Conservation (phyloP, 345 rosid genomes). For the Bruguiera gymnorhiza region DNA sequence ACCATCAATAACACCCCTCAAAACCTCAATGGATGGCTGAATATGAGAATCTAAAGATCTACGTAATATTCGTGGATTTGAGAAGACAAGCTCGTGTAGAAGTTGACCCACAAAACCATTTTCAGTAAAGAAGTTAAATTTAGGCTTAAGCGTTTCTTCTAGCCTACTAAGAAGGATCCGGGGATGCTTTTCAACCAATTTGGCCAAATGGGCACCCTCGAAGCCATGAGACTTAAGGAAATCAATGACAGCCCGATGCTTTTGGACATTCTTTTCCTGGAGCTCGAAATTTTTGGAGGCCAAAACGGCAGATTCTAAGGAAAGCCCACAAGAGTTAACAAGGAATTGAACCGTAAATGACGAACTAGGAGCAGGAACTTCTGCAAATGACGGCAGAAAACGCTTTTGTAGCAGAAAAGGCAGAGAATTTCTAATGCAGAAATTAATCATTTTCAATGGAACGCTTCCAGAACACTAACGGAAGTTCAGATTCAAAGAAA, state of each 20-base stretch:
- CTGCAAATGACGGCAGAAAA: not conserved
- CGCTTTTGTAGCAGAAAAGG: not conserved
- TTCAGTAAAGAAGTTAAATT: conserved; percentile 14
- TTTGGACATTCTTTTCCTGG: conserved; percentile 1
- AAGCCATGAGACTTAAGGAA: conserved; percentile 20
- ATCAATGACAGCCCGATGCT: not conserved
- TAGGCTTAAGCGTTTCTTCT: conserved; percentile 17
- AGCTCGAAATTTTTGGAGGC: conserved; percentile 16
- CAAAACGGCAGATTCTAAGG: conserved; percentile 21
- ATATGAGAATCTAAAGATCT: conserved; percentile 15
- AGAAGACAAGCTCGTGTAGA: conserved; percentile 14
- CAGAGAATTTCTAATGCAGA: not conserved
- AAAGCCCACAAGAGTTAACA: conserved; percentile 26
- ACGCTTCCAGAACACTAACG: too few relatives aligned
- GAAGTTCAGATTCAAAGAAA: not conserved
- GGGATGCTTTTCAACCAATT: conserved; percentile 18
- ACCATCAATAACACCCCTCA: conserved; percentile 9
- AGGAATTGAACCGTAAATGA: conserved; percentile 15
- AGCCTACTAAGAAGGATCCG: not conserved
- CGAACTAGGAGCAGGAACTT: not conserved
- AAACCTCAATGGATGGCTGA: conserved; percentile 18
- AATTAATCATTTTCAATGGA: not conserved
- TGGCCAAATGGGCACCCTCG: conserved; percentile 15
- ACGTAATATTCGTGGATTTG: conserved; percentile 10
- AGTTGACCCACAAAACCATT: conserved; percentile 21